Conservation (phyloP, 2,329 filamentous ascomycete genomes). For the Nigrospora osmanthi region DNA sequence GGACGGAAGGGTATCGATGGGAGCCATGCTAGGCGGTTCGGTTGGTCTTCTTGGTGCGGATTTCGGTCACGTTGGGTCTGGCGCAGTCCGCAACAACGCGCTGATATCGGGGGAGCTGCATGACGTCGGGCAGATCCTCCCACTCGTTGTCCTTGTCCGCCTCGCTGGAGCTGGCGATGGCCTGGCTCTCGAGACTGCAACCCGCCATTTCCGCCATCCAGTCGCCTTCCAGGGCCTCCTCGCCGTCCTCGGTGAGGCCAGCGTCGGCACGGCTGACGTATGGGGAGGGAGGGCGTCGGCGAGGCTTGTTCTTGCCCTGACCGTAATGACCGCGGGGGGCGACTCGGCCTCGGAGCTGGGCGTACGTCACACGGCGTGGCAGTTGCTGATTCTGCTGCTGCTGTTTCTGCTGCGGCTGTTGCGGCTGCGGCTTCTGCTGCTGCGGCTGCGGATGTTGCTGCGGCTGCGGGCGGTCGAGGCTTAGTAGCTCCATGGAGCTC, state of each 20-base stretch:
- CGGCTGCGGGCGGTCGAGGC: background rate
- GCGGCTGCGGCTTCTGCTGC: too few species aligned
- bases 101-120: background rate
- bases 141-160: background rate
- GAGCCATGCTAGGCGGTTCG: too few species aligned
- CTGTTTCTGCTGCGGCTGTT: background rate
- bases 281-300: background rate
- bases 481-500: background rate
- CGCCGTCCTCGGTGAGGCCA: background rate
- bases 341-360: background rate
- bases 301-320: background rate
- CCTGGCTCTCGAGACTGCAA: conserved; percentile 3
- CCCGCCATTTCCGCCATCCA: background rate
- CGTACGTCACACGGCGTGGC: background rate
- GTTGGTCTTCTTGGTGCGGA: too few species aligned
- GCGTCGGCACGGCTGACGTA: background rate
- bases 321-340: background rate
- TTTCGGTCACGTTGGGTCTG: too few species aligned
- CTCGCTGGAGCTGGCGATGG: background rate
- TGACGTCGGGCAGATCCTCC: background rate
- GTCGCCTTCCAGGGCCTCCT: background rate
- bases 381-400: background rate
- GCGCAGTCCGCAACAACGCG: too few species aligned
- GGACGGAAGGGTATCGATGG: too few species aligned
- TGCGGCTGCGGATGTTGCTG: background rate